Conservation (phyloP, 352 stramenopile species). For the Globisporangium alternatum region DNA sequence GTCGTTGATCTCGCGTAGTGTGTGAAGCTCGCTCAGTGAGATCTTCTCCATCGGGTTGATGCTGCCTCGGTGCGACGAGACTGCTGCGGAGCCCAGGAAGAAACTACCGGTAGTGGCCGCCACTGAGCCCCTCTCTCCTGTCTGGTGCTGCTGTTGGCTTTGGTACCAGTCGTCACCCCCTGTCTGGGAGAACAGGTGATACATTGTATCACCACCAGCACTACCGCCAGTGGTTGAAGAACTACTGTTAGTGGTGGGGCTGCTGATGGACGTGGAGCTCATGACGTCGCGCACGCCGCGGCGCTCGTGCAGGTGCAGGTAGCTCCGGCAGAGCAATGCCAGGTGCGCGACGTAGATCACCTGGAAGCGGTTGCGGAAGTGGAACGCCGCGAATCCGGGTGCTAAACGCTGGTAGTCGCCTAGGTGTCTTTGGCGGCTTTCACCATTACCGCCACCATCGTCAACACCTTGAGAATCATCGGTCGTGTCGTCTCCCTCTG, state of each 20-base stretch:
- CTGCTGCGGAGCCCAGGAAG: not conserved
- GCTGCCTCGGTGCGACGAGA: not conserved
- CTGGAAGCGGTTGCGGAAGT: conserved; percentile 25
- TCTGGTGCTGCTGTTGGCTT: not conserved
- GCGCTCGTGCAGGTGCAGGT: conserved; percentile 41
- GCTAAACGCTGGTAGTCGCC: conserved; percentile 28
- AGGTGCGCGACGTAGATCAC: conserved; percentile 42
- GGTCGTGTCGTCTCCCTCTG: not conserved
- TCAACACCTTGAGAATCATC: not conserved
- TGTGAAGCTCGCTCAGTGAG: conserved; percentile 30
- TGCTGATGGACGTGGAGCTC: conserved; percentile 20
- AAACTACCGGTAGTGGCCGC: not conserved
- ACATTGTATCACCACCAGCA: not conserved
- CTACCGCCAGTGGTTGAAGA: not conserved
- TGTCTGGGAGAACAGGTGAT: not conserved
- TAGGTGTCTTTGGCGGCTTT: not conserved
- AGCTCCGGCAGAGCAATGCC: conserved; percentile 37
- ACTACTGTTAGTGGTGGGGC: not conserved
- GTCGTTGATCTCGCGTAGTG: conserved; percentile 36
- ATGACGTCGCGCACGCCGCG: conserved; percentile 33
- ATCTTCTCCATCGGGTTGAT: conserved; percentile 34
- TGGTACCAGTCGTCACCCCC: conserved; percentile 2
- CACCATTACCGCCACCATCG: not conserved
- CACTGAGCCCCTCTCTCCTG: not conserved
- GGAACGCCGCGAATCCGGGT: conserved; percentile 29